Base-by-base conservation (phyloP, 2,329 filamentous ascomycete genomes). In the Verticillium nonalfalfae region DNA sequence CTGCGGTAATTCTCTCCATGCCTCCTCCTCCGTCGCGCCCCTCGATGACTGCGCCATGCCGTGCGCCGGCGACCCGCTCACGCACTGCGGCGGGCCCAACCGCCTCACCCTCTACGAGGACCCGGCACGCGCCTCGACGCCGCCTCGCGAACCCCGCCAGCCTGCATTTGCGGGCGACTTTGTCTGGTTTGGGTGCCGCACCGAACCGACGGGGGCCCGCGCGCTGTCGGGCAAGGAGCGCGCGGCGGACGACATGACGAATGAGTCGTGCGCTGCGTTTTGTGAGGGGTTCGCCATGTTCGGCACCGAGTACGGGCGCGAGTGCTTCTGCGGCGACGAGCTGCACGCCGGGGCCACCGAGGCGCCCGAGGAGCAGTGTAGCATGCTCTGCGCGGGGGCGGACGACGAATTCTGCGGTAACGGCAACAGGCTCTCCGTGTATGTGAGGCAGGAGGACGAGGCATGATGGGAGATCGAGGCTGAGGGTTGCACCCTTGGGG, bases 341-440 rank as follows among this genome's bases (percentile, higher is more conserved):
- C 63, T 77, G 26, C 68, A 61, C 4, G 56, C 62, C n/a, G 68
- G 64, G 5, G 73, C 73, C n/a, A 62, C 68, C 1, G 66, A 66
- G 59, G 73, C 69, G 4, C 62, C 70, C 2, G 66, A 61, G 31
- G 62, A 60, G 2, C 76, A 80, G 31, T 80, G 78, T 67, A 67
- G 61, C 5, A 78, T 80, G 75, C 64, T 71, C 18, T 81, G 78
- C 66, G 70, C 69, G 2, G 78, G 78, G 1, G 73, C 73, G 58
- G 65, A 61, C 13, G 56, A 59, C 1, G 69, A 79, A 68, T 75
- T 70, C 60, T 81, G 78, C 60, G 78, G 79, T 21, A 75, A 71
- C 7, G 70, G 72, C 2, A 73, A 74, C 61, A 68, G 77, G 61
- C 62, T 81, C 65, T 72, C 69, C 6, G 66, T 76, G 15, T 76